Base-by-base conservation (phyloP, 164 flowering plant species). In the Tetrastigma voinierianum region DNA sequence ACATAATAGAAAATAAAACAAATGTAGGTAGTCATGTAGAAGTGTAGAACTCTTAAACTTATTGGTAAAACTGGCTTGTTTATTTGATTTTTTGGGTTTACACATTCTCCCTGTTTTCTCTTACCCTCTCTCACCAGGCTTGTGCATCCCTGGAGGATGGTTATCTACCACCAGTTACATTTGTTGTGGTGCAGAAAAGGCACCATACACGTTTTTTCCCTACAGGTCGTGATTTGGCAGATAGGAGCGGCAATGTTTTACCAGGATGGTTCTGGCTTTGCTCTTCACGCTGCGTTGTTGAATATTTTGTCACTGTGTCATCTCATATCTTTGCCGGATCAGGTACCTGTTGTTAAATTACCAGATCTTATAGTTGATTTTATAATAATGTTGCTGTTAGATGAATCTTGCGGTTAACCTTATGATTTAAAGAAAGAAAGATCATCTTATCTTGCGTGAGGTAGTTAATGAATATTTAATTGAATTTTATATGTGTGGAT, bases 271-370 rank as follows among this genome's bases (percentile, higher is more conserved):
- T 1, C 16, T 11, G 10, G 10, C 46, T 21, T 55, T 19, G 46
- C 18, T 8, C 51, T 56, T 45, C n/a, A n/a, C 4, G 17, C 46
- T 6, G 13, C 6, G 1, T 53, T 16, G 21, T 64, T 49, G n/a
- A 12, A 13, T 20, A 19, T 46, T 25, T 65, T 15, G 16, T 25
- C 12, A 44, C 43, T 16, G 1, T 67, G 3, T 7, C 14, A n/a
- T n/a, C n/a, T 52, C 13, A 15, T n/a, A 1, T 11, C 3, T 62
- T 18, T 23, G 14, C 32, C n/a, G n/a, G n/a, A n/a, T 20, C 74
- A 94, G 98, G 98, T 56, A 94, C n/a, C 97, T 45, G 96, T 95
- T 23, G 95, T 95, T 2, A 98, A 95, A n/a, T n/a, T 46, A 79
- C 88, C 9, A 60, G 23, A 95, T 95, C 23, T 95, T 0, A 79